phyloP scores from a whole-genome alignment of 805 yeast species.

The Zygosaccharomyces pseudorouxii region DNA sequence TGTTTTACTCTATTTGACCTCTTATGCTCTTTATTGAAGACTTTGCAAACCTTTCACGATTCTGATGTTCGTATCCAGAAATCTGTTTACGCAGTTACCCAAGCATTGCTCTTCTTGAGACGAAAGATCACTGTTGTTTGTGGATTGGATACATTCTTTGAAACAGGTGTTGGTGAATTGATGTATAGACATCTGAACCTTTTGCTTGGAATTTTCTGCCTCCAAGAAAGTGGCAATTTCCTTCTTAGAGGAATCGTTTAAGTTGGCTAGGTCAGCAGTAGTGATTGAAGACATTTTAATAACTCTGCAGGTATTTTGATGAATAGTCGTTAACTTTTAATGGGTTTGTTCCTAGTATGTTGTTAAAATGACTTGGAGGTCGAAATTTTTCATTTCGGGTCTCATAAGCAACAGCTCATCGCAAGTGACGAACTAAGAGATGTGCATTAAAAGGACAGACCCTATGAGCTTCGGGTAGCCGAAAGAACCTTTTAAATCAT shows the following conservation, averaged over 20 bases:
- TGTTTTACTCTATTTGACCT: too few species aligned
- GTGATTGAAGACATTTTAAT: conserved; percentile 35
- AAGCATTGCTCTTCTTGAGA: conserved; percentile 66
- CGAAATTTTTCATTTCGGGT: neutral
- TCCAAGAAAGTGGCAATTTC: conserved; percentile 75
- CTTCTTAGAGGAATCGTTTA: conserved; percentile 66
- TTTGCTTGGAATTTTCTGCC: conserved; percentile 78
- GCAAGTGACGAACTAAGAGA: neutral
- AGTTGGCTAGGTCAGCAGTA: conserved; percentile 39
- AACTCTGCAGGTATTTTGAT: neutral
- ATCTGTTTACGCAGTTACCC: conserved; percentile 76
- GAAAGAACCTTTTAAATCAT: neutral
- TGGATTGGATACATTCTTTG: conserved; percentile 65
- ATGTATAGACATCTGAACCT: conserved; percentile 83
- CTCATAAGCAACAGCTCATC: neutral
- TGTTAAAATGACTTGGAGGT: neutral
- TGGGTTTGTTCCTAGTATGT: neutral
- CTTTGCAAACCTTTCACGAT: conserved; percentile 55
- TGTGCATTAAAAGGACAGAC: neutral
- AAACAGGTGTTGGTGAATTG: conserved; percentile 87
- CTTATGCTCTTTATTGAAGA: conserved; percentile 17
- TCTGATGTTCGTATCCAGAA: conserved; percentile 80
- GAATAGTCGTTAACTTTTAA: neutral
- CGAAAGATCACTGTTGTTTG: conserved; percentile 47
- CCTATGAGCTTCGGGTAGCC: neutral